A percentile compares a stretch with the other conserved stretches of the same genome.
These are phyloP conservation scores for Malus hybrid DNA, from an alignment of 331 rosid genomes.

Conservation along the genomic window DNA sequence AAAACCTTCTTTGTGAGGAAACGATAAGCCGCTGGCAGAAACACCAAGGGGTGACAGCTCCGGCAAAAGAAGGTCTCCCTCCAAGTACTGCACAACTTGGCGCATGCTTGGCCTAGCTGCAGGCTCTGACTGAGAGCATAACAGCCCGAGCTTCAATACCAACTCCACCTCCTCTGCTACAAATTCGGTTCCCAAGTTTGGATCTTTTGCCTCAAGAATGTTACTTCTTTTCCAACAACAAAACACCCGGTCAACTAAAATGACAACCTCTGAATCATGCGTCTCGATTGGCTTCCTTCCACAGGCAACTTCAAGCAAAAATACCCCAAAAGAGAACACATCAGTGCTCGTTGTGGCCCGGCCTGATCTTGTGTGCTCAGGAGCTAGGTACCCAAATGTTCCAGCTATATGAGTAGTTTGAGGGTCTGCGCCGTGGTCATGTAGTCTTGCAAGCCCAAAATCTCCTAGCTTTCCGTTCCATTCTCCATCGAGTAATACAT, in stretches of 20 bases:
- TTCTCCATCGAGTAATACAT: constrained; percentile 28
- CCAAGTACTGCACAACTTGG: constrained; percentile 25
- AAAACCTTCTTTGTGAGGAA: no score
- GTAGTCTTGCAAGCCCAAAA: constrained; percentile 34
- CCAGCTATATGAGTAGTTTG: constrained; percentile 29
- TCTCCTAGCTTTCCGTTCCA: constrained; percentile 31
- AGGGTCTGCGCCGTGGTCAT: constrained; percentile 29
- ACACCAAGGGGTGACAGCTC: background rate
- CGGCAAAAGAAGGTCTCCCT: constrained; percentile 18
- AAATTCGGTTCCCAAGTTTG: background rate
- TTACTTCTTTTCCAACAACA: constrained; percentile 5
- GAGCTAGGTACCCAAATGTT: constrained; percentile 34
- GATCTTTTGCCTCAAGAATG: constrained; percentile 18
- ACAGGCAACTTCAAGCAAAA: constrained; percentile 34
- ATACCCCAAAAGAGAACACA: constrained; percentile 23
- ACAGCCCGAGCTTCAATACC: constrained; percentile 29
- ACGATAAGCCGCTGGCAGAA: no score
- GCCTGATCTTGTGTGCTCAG: constrained; percentile 25
- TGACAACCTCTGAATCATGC: constrained; percentile 3
- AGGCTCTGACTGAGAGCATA: constrained; percentile 24
- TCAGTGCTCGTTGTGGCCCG: constrained; percentile 23
- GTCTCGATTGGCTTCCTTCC: constrained; percentile 30
- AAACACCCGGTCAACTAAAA: constrained; percentile 26
- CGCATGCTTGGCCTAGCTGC: constrained; percentile 26
- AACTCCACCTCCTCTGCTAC: constrained; percentile 22